phyloP scores from a whole-genome alignment of 768 basidiomycete genomes.

The Coprinopsis strossmayeri region DNA sequence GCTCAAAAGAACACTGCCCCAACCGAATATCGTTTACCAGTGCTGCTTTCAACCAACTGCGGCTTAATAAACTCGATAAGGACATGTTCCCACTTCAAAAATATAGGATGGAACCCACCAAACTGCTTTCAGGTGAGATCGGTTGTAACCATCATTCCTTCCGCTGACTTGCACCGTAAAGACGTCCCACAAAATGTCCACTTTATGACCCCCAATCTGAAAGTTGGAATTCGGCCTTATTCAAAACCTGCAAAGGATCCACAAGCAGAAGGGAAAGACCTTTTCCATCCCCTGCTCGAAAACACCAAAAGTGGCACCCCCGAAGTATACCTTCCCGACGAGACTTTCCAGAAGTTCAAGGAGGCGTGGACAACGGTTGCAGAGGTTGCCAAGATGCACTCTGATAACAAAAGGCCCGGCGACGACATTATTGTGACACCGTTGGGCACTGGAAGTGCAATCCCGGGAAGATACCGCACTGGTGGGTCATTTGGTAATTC shows the following conservation, averaged over 20 bases:
- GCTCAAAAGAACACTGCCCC: conserved; percentile 52
- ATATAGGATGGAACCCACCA: conserved; percentile 36
- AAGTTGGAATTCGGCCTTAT: conserved; percentile 41
- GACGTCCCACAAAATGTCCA: conserved; percentile 42
- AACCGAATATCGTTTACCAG: conserved; percentile 73
- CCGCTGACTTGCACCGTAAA: conserved; percentile 16
- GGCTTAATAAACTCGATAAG: conserved; percentile 64
- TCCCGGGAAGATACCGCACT: conserved; percentile 84
- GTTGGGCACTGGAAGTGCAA: conserved; percentile 84
- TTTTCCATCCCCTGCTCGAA: conserved; percentile 31
- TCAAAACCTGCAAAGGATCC: conserved; percentile 31
- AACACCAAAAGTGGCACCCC: conserved; percentile 5
- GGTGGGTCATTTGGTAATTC: conserved; percentile 37
- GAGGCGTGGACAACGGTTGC: conserved; percentile 30
- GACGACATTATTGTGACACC: conserved; percentile 65
- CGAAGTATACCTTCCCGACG: conserved; percentile 19
- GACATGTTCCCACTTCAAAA: conserved; percentile 68
- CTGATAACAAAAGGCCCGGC: conserved; percentile 32
- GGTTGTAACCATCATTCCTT: neutral
- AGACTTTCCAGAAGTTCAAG: conserved; percentile 30
- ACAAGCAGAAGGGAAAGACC: conserved; percentile 23
- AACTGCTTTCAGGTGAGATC: conserved; percentile 31
- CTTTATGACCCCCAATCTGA: conserved; percentile 34
- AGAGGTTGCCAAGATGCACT: no score
- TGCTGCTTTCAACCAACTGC: conserved; percentile 64